A percentile compares a stretch with the other conserved stretches of the same genome.
These are phyloP conservation scores for Mortierella sp. DNA, from an alignment of 371 early-diverging fungal genomes.

Conservation along the genomic window DNA sequence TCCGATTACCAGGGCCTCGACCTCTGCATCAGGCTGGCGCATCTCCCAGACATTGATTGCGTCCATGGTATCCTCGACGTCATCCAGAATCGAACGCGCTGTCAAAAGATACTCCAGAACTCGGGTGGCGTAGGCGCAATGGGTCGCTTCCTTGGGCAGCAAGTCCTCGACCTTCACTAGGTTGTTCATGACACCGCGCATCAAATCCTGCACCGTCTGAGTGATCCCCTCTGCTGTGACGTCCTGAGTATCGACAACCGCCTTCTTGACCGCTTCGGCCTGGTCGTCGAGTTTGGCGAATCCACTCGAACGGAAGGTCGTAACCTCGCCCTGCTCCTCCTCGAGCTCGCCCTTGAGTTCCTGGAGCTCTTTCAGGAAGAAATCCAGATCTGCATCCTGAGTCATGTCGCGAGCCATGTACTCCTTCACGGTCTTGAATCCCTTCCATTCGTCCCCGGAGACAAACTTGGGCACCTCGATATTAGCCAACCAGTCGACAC, in stretches of 20 bases:
- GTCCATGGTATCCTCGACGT: constrained; percentile 23
- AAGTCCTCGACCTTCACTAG: constrained; percentile 48
- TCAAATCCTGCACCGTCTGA: constrained; percentile 35
- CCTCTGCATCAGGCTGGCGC: constrained; percentile 40
- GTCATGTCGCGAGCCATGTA: constrained; percentile 30
- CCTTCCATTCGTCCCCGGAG: constrained; percentile 41
- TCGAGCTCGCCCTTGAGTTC: constrained; percentile 39
- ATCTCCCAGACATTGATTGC: constrained; percentile 51
- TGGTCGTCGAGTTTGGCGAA: constrained; percentile 52
- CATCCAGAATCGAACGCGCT: constrained; percentile 17
- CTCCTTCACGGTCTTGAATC: constrained; percentile 40
- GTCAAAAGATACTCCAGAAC: constrained; percentile 45
- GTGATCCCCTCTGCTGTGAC: constrained; percentile 37
- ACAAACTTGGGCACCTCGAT: constrained; percentile 48
- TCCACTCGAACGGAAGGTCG: constrained; percentile 40
- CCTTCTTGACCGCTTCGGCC: constrained; percentile 36
- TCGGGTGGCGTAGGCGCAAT: constrained; percentile 38
- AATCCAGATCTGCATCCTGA: constrained; percentile 37
- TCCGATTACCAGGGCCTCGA: constrained; percentile 24
- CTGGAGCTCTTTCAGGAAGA: constrained; percentile 26
- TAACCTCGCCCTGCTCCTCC: constrained; percentile 51
- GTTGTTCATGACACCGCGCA: constrained; percentile 42
- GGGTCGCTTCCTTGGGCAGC: constrained; percentile 43
- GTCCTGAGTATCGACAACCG: constrained; percentile 38
- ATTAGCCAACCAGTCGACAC: constrained; percentile 53